Evolutionary conservation across 1,139 yeast genomes (phyloP).

Genomic region (Insectozyma bohioensis): DNA sequence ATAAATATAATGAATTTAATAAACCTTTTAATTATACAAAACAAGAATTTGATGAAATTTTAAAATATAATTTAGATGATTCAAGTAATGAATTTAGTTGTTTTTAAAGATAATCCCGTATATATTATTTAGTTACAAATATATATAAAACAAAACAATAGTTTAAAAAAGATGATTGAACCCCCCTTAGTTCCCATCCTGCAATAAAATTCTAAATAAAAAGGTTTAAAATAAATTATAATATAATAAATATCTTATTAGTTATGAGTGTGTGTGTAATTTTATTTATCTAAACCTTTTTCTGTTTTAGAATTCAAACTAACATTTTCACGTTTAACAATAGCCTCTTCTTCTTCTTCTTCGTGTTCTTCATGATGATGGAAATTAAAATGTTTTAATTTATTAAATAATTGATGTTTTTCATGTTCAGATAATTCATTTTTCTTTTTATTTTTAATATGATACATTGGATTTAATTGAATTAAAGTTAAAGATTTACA

Average conservation of each 20-base stretch:
- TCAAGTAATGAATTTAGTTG: slow-evolving; percentile 35
- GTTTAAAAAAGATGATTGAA: neutral
- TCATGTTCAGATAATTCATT: slow-evolving; percentile 53
- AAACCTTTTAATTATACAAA: slow-evolving; percentile 18
- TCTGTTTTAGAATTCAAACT: slow-evolving; percentile 8
- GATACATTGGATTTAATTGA: slow-evolving; percentile 69
- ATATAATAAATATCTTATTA: neutral
- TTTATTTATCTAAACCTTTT: slow-evolving; percentile 3
- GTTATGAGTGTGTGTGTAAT: slow-evolving; percentile 4
- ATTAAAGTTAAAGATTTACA: slow-evolving; percentile 50
- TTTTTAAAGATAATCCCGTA: slow-evolving; percentile 10
- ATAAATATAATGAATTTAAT: slow-evolving; percentile 21
- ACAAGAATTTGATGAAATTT: slow-evolving; percentile 28
- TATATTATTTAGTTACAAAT: slow-evolving; percentile 1
- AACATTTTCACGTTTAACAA: slow-evolving; percentile 8
- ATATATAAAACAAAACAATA: slow-evolving; percentile 3
- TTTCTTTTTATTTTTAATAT: slow-evolving; percentile 66
- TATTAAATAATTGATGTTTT: slow-evolving; percentile 51
- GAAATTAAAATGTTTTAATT: slow-evolving; percentile 28
- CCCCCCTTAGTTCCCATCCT: slow-evolving; percentile 8
- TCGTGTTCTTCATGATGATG: slow-evolving; percentile 16
- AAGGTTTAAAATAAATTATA: neutral
- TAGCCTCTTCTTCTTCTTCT: slow-evolving; percentile 7
- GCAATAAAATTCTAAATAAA: no score
- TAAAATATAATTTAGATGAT: slow-evolving; percentile 30